phyloP scores from a whole-genome alignment of 2,329 filamentous ascomycete genomes.

The Aspergillus bombycis region DNA sequence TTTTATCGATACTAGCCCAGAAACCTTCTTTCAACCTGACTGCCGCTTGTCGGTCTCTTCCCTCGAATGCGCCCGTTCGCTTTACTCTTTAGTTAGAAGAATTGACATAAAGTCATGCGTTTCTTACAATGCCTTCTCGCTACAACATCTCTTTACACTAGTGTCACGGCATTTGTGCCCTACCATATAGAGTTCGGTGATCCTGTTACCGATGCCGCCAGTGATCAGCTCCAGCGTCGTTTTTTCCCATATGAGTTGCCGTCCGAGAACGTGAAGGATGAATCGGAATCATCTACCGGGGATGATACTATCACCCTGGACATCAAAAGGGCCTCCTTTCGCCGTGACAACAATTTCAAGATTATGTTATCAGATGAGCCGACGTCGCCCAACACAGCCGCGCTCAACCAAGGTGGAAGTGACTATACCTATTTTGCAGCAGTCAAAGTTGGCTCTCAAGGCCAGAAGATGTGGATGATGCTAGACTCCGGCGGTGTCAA shows the following conservation, averaged over 20 bases:
- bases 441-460: constrained; percentile 53
- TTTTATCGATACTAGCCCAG: not conserved
- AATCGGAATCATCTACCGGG: constrained; percentile 17
- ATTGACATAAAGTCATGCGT: constrained; percentile 36
- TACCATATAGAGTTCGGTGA: constrained; percentile 34
- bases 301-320: constrained; percentile 35
- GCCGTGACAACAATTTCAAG: constrained; percentile 53
- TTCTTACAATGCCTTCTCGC: constrained; percentile 40
- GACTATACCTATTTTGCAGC: constrained; percentile 59
- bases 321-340: constrained; percentile 41
- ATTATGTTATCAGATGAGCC: constrained; percentile 47
- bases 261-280: constrained; percentile 22
- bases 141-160: constrained; percentile 34
- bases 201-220: constrained; percentile 19
- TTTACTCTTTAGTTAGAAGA: constrained; percentile 11
- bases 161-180: constrained; percentile 49
- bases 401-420: constrained; percentile 57
- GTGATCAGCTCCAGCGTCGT: constrained; percentile 29
- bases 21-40: not conserved
- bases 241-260: constrained; percentile 37
- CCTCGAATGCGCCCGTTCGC: constrained; percentile 12
- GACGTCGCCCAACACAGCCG: constrained; percentile 49
- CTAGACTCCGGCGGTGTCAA: constrained; percentile 63
- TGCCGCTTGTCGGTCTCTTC: not conserved
- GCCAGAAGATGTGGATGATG: constrained; percentile 56